Evolutionary conservation across 2,329 filamentous ascomycete genomes (phyloP).

Genomic region (Amauroascus verrucosus): DNA sequence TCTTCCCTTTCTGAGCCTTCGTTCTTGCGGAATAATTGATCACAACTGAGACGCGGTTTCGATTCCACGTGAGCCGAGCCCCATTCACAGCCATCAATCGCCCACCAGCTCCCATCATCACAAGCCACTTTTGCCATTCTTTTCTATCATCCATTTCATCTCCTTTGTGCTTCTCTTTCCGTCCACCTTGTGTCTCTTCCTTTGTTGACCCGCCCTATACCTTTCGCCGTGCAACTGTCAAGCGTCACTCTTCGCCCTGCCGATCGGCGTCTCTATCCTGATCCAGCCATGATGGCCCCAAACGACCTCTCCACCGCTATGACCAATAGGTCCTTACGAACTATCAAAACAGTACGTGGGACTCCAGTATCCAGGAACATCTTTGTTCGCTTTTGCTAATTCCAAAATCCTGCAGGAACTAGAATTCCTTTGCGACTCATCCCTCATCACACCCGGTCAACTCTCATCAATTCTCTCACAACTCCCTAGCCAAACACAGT

Average conservation of each 20-base stretch:
- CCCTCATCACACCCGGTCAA: slow-evolving; percentile 62
- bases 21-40: neutral
- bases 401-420: slow-evolving; percentile 56
- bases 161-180: neutral
- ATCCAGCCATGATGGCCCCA: slow-evolving; percentile 5
- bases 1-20: neutral
- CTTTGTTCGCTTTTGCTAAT: slow-evolving; percentile 3
- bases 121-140: neutral
- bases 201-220: neutral
- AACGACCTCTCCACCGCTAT: slow-evolving; percentile 41
- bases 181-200: neutral
- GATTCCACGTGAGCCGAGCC: slow-evolving; percentile 5
- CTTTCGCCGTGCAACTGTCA: neutral
- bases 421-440: slow-evolving; percentile 74
- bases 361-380: slow-evolving; percentile 12
- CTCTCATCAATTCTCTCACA: slow-evolving; percentile 64
- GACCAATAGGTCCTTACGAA: slow-evolving; percentile 76
- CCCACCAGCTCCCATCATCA: neutral
- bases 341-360: slow-evolving; percentile 66
- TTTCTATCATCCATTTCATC: slow-evolving; percentile 1
- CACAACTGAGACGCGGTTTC: neutral
- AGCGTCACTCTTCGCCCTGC: neutral
- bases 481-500: slow-evolving; percentile 50
- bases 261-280: neutral
- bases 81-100: neutral